These are phyloP conservation scores for Grigorovia yakushimaensis DNA, from an alignment of 805 yeast species.

Conservation along the genomic window DNA sequence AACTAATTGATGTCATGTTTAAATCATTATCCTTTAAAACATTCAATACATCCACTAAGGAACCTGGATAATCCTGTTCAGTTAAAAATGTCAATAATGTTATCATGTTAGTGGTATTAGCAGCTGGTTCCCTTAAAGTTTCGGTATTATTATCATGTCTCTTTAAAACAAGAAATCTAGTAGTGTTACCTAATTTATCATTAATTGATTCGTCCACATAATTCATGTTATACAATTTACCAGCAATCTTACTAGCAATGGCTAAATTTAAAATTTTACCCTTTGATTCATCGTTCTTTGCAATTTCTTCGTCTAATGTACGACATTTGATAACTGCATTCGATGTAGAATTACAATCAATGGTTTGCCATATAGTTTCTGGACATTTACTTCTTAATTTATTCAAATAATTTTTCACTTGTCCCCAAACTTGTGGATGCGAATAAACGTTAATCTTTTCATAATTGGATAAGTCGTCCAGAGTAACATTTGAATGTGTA, in stretches of 20 bases:
- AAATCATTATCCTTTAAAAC: conserved; percentile 46
- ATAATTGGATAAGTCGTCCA: conserved; percentile 4
- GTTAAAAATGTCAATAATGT: conserved; percentile 59
- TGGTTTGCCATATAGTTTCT: conserved; percentile 31
- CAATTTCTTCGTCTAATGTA: conserved; percentile 8
- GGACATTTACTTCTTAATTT: conserved; percentile 26
- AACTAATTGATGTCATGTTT: conserved; percentile 61
- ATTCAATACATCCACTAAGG: conserved; percentile 55
- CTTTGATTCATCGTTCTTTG: conserved; percentile 25
- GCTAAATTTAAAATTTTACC: conserved; percentile 43
- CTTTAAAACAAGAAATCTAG: conserved; percentile 70
- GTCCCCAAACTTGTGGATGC: conserved; percentile 99
- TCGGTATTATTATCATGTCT: conserved; percentile 15
- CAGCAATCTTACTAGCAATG: conserved; percentile 63
- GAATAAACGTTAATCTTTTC: conserved; percentile 59
- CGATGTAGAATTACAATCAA: conserved; percentile 75
- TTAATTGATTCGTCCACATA: conserved; percentile 51
- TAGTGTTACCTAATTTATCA: conserved; percentile 67
- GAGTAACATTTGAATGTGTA: conserved; percentile 30
- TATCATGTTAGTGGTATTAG: conserved; percentile 16
- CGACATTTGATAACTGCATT: conserved; percentile 66
- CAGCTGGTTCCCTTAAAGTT: neutral
- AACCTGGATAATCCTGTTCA: conserved; percentile 59
- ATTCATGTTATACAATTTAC: conserved; percentile 47
- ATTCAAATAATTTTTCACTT: conserved; percentile 52